Evolutionary conservation across 2,329 filamentous ascomycete genomes (phyloP), one percentile per base, ranked within the genome.

Genomic region (Triangularia verruculosa): DNA sequence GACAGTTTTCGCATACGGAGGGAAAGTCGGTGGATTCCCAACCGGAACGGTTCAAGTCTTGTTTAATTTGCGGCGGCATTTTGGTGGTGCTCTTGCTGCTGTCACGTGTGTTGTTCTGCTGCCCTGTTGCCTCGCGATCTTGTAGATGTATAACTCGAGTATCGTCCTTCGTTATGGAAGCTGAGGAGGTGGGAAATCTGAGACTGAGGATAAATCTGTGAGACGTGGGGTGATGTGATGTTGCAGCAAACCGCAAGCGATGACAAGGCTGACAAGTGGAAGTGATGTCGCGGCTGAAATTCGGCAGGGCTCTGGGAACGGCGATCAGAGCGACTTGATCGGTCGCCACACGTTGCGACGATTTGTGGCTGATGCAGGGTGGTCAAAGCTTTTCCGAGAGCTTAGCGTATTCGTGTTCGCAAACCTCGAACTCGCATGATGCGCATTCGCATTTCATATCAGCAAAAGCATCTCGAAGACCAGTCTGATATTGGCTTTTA

Each of bases 11-110:
- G 81, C 87, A 95, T 32, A 95, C 90, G 2, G 90, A 93, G 8
- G 92, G 92, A 72, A 95, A 93, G 77, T 95, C 92, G 57, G 92
- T 95, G 30, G 92, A 90, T 78, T 99, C 95, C 93, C 93, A 97
- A 64, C 95, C 95, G 17, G 93, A 95, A 61, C 95, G 87, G 79
- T 98, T 97, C 55, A 97, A 84, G 75, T 97, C 93, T 75, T 96
- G 91, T 78, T 98, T 97, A 76, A 97, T 97, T 77, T 97, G 93
- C 12, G 93, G 90, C 62, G 91, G 90, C 88, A 96, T 94, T 62
- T 59, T 62, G 62, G 9, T 15, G 17, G 30, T 7, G 20, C 20
- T 59, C 17, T 52, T 32, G 12, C 17, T 15, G 25, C 28, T 25
- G 9, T 22, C 34, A 53, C n/a, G 13, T 17, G 28, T 20, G 28